Evolutionary conservation across 768 basidiomycete species (phyloP), one percentile per base, ranked within the genome.

Genomic region (Amanita brunnescens): DNA sequence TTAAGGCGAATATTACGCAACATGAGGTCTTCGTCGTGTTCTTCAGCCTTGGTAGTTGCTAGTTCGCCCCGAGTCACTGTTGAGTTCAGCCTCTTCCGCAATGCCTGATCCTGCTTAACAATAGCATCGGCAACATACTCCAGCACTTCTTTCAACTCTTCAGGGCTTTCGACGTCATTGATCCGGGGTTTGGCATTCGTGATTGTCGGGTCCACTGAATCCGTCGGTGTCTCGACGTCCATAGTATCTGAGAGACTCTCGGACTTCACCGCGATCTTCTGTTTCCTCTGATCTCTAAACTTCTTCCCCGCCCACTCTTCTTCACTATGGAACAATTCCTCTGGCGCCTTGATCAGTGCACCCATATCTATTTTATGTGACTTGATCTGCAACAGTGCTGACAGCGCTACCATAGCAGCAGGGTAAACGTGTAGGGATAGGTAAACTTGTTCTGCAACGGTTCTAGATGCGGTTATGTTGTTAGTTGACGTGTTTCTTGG

Each of bases 1-100:
- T 87, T 89, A 56, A 90, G 69, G 34, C 87, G 75, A 44, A 89
- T 67, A 48, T 80, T 75, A 49, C 76, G 75, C 58, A 81, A 43
- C 14, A 69, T 57, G 2, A 75, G 70, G 50, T 83, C 78, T 60
- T 84, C 83, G 16, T 32, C 51, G 9, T 37, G 48, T 23, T 52
- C 49, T 26, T 45, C 50, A 3, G 34, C 35, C 34, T 47, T 48
- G 20, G 34, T 2, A 13, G 13, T 20, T 6, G 33, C 13, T 7
- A 10, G 8, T 29, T 34, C 32, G 34, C 30, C 23, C 23, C 13
- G 35, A 47, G 6, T 29, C 7, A 14, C 29, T 12, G 39, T 1
- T 7, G 48, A 45, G 20, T 23, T 23, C 44, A 41, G 49, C 51
- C 45, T 53, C 26, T 54, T 48, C 35, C 61, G 57, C 23, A 64